A percentile compares a stretch with the other conserved stretches of the same genome.
These are phyloP conservation scores for Cystobasidium ongulense DNA, from an alignment of 768 basidiomycete species.

Conservation along the genomic window DNA sequence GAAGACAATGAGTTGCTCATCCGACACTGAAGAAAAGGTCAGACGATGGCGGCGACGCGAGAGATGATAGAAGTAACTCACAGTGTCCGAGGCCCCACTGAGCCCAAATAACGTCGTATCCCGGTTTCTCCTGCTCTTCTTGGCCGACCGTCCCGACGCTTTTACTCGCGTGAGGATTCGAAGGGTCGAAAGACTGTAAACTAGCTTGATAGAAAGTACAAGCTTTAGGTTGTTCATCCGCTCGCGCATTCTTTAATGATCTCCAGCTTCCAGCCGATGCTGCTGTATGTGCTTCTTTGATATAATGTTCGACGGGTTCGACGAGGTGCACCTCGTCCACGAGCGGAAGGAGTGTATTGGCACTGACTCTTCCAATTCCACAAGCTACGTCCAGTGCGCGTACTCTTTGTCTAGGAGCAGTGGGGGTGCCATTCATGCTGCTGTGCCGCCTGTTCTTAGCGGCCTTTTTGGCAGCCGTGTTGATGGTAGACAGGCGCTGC, in stretches of 20 bases:
- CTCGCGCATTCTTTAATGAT: conserved; percentile 26
- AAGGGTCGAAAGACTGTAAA: conserved; percentile 72
- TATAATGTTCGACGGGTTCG: conserved; percentile 74
- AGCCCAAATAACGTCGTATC: conserved; percentile 88
- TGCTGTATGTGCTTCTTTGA: conserved; percentile 55
- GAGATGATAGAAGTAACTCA: conserved; percentile 28
- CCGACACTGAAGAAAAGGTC: conserved; percentile 54
- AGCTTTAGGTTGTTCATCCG: conserved; percentile 51
- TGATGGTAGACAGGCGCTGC: conserved; percentile 68
- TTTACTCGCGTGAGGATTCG: conserved; percentile 46
- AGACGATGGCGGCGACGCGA: not conserved
- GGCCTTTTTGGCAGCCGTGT: conserved; percentile 25
- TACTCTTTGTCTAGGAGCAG: conserved; percentile 48
- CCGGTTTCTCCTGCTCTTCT: conserved; percentile 46
- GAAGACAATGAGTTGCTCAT: conserved; percentile 68
- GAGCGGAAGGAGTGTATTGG: conserved; percentile 78
- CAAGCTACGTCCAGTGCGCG: conserved; percentile 86
- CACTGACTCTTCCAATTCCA: conserved; percentile 85
- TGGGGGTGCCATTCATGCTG: conserved; percentile 18
- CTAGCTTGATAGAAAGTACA: conserved; percentile 72
- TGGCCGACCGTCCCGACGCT: conserved; percentile 40
- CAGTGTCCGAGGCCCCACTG: conserved; percentile 81
- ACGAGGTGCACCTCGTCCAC: conserved; percentile 77
- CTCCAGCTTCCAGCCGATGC: conserved; percentile 40
- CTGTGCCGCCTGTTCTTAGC: not conserved